Percentiles rank a stretch among this genome's conserved stretches.
phyloP scores from a whole-genome alignment of 1,139 yeast genomes.

The Suhomyces guaymorum region DNA sequence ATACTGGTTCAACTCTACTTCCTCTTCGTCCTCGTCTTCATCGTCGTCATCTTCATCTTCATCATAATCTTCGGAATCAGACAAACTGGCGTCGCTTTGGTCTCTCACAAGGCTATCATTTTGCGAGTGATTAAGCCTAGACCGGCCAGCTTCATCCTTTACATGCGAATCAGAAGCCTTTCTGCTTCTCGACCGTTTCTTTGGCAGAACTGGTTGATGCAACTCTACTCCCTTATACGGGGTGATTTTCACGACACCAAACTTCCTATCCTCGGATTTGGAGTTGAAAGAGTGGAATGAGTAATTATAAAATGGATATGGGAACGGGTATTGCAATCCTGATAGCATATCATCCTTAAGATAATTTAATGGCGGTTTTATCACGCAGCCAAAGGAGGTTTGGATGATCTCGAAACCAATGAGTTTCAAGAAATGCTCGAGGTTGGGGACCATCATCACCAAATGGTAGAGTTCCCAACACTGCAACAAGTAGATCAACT shows the following conservation, averaged over 20 bases:
- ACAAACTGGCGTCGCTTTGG: slow-evolving; percentile 6
- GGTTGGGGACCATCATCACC: slow-evolving; percentile 33
- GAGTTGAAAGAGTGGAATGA: slow-evolving; percentile 45
- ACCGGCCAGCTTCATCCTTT: not conserved
- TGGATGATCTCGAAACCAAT: slow-evolving; percentile 38
- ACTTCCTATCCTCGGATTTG: slow-evolving; percentile 29
- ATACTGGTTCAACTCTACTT: not conserved
- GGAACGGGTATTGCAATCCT: slow-evolving; percentile 49
- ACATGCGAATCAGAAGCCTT: not conserved
- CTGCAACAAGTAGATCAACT: slow-evolving; percentile 39
- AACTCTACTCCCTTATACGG: slow-evolving; percentile 44
- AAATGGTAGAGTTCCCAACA: slow-evolving; percentile 52
- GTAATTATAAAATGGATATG: slow-evolving; percentile 49
- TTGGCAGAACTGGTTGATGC: slow-evolving; percentile 8
- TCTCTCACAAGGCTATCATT: too few species aligned
- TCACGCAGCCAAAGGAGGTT: slow-evolving; percentile 43
- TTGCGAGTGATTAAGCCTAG: too few species aligned
- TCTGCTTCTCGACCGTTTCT: slow-evolving; percentile 6
- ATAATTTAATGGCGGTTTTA: slow-evolving; percentile 44
- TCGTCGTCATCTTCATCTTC: slow-evolving; percentile 12
- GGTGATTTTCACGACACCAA: slow-evolving; percentile 27
- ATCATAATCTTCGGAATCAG: slow-evolving; percentile 11
- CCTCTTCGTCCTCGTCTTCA: slow-evolving; percentile 4
- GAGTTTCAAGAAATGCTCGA: slow-evolving; percentile 36
- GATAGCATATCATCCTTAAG: slow-evolving; percentile 38